Evolutionary conservation across 2,329 filamentous ascomycete species (phyloP).

Genomic region (Cercospora janseana): DNA sequence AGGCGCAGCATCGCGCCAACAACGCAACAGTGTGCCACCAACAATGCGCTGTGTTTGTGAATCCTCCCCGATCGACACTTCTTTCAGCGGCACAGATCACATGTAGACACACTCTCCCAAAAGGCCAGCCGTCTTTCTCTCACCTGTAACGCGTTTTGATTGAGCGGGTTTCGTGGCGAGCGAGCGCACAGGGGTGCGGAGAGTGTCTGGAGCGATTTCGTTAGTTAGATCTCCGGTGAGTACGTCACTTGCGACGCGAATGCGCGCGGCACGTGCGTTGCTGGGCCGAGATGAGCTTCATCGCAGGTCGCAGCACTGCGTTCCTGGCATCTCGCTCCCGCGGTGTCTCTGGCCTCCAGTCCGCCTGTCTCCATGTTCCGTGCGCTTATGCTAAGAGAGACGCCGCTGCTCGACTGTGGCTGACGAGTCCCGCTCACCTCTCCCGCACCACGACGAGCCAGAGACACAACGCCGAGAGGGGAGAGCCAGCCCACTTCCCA

Average conservation of each 20-base stretch:
- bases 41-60: background rate
- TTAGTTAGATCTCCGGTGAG: too few relatives aligned
- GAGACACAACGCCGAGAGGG: too few relatives aligned
- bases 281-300: slow-evolving; percentile 1
- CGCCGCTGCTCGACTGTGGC: slow-evolving; percentile 7
- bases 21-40: background rate
- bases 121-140: too few relatives aligned
- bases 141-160: slow-evolving; percentile 1
- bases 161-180: background rate
- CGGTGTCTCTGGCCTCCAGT: too few relatives aligned
- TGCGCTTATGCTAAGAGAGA: slow-evolving; percentile 4
- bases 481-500: background rate
- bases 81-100: too few relatives aligned
- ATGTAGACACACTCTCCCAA: too few relatives aligned
- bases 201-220: too few relatives aligned
- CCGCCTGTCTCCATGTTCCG: background rate
- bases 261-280: slow-evolving; percentile 4
- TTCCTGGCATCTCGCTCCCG: background rate
- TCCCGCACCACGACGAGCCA: background rate
- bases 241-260: slow-evolving; percentile 5
- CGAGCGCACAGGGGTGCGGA: too few relatives aligned
- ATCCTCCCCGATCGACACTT: background rate
- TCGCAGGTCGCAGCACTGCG: background rate
- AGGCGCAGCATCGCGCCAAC: background rate
- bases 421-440: slow-evolving; percentile 4